Base-by-base conservation (phyloP, 257 asterid genomes). In the Asclepias syriaca region DNA sequence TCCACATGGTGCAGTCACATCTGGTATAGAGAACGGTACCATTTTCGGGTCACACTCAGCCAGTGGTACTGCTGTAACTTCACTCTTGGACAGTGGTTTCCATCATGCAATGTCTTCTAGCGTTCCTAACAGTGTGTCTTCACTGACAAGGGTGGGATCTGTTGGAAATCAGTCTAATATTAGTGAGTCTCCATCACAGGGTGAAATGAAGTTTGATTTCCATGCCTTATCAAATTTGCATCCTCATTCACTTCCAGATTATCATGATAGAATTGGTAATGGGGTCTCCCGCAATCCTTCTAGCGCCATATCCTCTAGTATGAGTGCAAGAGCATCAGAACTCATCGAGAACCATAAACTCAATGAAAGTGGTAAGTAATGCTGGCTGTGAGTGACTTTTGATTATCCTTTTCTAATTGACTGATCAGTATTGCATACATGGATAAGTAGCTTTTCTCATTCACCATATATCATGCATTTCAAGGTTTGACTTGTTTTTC, bases 181-280 rank as follows among this genome's bases (percentile, higher is more conserved):
- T 72, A 48, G 81, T 66, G 96, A 93, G 74, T 75, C 88, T 75
- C 93, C 77, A 75, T 75, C 75, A 19, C 78, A 59, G 74, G 84
- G 85, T 78, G 96, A 84, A 77, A 76, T 65, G 73, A 90, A 82
- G 70, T 81, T 82, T 77, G 98, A 88, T 50, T 77, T 85, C 82
- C 88, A 80, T 65, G 83, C 93, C 66, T 11, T 78, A 48, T 60
- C 90, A 54, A 89, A 81, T 86, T 78, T 78, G 70, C 95, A 83
- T 74, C 92, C 96, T 76, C 95, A 87, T 78, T 88, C 97, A 24
- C 90, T 88, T 74, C 94, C 96, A 71, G 96, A 94, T 34, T 88
- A 82, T 82, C 88, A 87, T 68, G 92, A 87, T 84, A 86, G 91
- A 68, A 76, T 87, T 74, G 73, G 89, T 76, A 84, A 80, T 83